Evolutionary conservation across 805 yeast species (phyloP).

Genomic region (Hanseniaspora taiwanica): DNA sequence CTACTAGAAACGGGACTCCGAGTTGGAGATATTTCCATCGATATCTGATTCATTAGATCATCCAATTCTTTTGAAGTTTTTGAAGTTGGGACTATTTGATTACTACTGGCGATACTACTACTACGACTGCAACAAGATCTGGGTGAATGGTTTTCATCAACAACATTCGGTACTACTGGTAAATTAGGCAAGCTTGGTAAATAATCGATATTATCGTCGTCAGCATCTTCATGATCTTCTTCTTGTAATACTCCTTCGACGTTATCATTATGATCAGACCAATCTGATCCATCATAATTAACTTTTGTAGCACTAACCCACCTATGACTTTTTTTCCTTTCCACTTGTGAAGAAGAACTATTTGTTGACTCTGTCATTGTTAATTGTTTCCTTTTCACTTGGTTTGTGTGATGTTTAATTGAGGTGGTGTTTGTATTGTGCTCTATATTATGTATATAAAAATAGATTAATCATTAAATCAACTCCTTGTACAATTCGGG

Average conservation of each 20-base stretch:
- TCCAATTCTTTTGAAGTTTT: conserved; percentile 21
- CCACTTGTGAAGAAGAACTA: conserved; percentile 18
- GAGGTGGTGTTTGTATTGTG: not conserved
- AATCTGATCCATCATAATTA: conserved; percentile 30
- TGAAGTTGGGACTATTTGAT: no score
- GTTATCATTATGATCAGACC: conserved; percentile 19
- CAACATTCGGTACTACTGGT: conserved; percentile 8
- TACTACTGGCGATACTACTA: not conserved
- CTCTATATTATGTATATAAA: no score
- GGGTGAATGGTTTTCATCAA: conserved; percentile 1
- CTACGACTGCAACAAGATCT: not conserved
- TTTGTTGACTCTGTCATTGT: not conserved
- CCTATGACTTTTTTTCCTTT: conserved; percentile 27
- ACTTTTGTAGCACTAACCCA: conserved; percentile 30
- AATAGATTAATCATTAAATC: no score
- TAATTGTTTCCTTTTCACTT: not conserved
- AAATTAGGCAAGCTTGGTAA: conserved; percentile 19
- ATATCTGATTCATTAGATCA: conserved; percentile 19
- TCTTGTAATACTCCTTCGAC: not conserved
- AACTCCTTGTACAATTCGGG: no score
- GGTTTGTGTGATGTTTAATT: not conserved
- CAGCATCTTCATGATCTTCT: no score
- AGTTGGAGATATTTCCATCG: conserved; percentile 15
- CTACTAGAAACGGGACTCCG: not conserved
- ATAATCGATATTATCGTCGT: conserved; percentile 5